These are phyloP conservation scores for Elongisporangium undulatum DNA, from an alignment of 352 stramenopile genomes.

Conservation along the genomic window DNA sequence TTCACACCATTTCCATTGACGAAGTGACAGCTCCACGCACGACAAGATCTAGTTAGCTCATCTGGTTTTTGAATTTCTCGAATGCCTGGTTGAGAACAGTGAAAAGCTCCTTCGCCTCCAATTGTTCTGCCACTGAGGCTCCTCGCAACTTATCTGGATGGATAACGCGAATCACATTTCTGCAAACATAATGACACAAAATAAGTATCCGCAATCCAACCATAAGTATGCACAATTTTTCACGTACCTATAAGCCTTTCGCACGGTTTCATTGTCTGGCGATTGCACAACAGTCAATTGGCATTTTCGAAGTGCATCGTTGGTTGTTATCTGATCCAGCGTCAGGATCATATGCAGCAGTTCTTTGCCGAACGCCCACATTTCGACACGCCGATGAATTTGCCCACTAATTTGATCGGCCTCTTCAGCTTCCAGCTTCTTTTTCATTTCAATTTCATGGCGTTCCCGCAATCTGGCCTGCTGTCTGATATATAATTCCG, in stretches of 20 bases:
- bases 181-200: constrained; percentile 18
- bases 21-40: background rate
- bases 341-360: constrained; percentile 82
- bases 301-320: constrained; percentile 66
- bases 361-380: constrained; percentile 84
- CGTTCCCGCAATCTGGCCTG: constrained; percentile 78
- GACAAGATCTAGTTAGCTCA: constrained; percentile 8
- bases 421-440: constrained; percentile 76
- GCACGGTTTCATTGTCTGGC: constrained; percentile 72
- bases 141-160: constrained; percentile 84
- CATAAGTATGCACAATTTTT: background rate
- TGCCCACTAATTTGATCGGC: constrained; percentile 69
- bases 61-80: constrained; percentile 73
- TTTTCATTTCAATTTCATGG: constrained; percentile 78
- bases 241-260: constrained; percentile 75
- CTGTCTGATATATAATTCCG: constrained; percentile 76
- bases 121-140: constrained; percentile 68
- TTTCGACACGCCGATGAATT: constrained; percentile 71
- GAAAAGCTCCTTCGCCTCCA: constrained; percentile 85
- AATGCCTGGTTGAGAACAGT: constrained; percentile 87
- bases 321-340: constrained; percentile 76
- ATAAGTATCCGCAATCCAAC: background rate
- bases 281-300: constrained; percentile 79
- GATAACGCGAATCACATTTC: constrained; percentile 84
- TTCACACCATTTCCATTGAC: background rate